phyloP scores from a whole-genome alignment of 495 filamentous ascomycete genomes.

The Podospora australis region DNA sequence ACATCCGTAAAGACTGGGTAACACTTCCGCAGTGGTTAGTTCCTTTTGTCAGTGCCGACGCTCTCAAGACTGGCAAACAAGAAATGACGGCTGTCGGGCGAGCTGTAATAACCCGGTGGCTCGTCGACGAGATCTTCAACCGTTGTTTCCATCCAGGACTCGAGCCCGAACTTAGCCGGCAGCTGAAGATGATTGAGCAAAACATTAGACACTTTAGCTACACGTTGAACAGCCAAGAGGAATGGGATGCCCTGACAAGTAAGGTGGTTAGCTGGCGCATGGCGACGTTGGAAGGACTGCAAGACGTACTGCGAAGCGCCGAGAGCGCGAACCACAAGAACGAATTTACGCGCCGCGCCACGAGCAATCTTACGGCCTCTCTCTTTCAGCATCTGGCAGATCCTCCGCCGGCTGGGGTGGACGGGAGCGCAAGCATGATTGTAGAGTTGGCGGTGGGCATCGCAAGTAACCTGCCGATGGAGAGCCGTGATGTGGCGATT shows the following conservation, averaged over 20 bases:
- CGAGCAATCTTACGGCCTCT: constrained; percentile 61
- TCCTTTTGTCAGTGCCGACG: constrained; percentile 73
- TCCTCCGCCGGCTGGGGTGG: constrained; percentile 67
- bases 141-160: constrained; percentile 86
- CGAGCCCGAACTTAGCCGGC: constrained; percentile 63
- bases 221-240: constrained; percentile 66
- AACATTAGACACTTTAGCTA: constrained; percentile 75
- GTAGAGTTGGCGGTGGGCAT: constrained; percentile 87
- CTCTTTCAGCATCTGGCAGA: constrained; percentile 68
- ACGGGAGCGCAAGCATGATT: constrained; percentile 80
- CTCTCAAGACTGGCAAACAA: constrained; percentile 72
- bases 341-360: constrained; percentile 60
- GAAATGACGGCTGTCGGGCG: constrained; percentile 97
- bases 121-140: constrained; percentile 87
- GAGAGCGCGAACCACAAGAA: constrained; percentile 56
- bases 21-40: constrained; percentile 72
- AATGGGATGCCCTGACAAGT: constrained; percentile 80
- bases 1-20: constrained; percentile 89
- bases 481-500: constrained; percentile 85
- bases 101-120: constrained; percentile 81
- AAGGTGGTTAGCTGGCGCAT: constrained; percentile 91
- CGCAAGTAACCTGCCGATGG: constrained; percentile 76
- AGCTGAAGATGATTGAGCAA: constrained; percentile 81
- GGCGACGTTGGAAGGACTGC: constrained; percentile 86
- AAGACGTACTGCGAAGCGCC: constrained; percentile 58